These are phyloP conservation scores for Adansonia digitata DNA, from an alignment of 345 rosid species.

Conservation along the genomic window DNA sequence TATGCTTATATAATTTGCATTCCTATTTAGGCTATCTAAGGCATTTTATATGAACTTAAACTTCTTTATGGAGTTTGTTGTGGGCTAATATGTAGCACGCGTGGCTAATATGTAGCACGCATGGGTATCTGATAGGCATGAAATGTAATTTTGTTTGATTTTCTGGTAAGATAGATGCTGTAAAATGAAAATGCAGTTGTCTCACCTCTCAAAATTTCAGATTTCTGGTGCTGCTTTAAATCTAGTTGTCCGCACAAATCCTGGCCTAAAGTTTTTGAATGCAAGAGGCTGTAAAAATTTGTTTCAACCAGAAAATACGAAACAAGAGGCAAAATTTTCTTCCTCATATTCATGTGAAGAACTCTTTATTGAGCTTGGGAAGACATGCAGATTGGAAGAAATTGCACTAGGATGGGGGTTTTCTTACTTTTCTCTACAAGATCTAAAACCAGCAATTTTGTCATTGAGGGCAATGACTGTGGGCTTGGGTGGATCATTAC, in stretches of 20 bases:
- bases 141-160: neutral
- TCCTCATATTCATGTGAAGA: slow-evolving; percentile 25
- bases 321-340: slow-evolving; percentile 18
- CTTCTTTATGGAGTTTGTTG: neutral
- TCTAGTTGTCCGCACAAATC: slow-evolving; percentile 43
- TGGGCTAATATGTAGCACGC: neutral
- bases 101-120: neutral
- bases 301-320: slow-evolving; percentile 28
- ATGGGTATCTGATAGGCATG: neutral
- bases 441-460: slow-evolving; percentile 51
- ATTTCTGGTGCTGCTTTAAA: slow-evolving; percentile 51
- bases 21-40: slow-evolving; percentile 4
- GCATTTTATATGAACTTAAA: neutral
- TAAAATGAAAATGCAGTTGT: neutral
- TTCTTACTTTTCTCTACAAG: slow-evolving; percentile 42
- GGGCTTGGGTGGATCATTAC: slow-evolving; percentile 73
- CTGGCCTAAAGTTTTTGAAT: slow-evolving; percentile 53
- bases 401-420: slow-evolving; percentile 78
- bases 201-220: slow-evolving; percentile 36
- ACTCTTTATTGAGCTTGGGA: slow-evolving; percentile 33
- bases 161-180: neutral
- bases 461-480: slow-evolving; percentile 43
- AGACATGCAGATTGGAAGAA: slow-evolving; percentile 47
- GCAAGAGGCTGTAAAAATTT: slow-evolving; percentile 65
- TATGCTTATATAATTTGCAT: neutral